phyloP scores from a whole-genome alignment of 345 rosid species.

The Geranium brycei region DNA sequence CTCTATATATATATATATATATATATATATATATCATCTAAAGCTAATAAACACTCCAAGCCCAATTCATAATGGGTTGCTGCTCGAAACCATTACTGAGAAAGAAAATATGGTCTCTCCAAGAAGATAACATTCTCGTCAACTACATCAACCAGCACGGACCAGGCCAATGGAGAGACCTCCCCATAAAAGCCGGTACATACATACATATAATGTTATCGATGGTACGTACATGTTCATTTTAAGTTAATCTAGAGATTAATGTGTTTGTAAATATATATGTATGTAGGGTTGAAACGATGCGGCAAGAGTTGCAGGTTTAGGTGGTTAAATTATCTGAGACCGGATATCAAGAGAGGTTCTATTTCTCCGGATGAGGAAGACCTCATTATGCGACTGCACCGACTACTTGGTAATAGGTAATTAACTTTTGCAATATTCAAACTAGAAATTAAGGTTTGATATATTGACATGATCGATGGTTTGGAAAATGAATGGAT shows the following conservation, averaged over 20 bases:
- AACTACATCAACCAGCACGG: constrained; percentile 23
- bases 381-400: constrained; percentile 14
- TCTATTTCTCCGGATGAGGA: constrained; percentile 13
- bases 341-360: constrained; percentile 16
- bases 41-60: no score
- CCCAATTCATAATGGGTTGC: neutral
- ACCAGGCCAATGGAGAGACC: constrained; percentile 27
- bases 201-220: neutral
- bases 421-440: neutral
- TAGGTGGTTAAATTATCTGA: constrained; percentile 15
- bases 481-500: no score
- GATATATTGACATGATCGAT: no score
- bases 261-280: neutral
- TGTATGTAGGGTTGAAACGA: constrained; percentile 8
- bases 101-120: constrained; percentile 21
- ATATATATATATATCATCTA: no score
- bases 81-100: constrained; percentile 17
- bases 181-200: constrained; percentile 25
- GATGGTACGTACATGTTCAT: neutral
- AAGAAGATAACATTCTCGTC: constrained; percentile 19
- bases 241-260: no score
- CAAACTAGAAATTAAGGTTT: no score
- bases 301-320: constrained; percentile 19
- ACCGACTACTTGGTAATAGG: constrained; percentile 14
- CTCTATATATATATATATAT: no score